Percentiles rank a stretch among this genome's conserved stretches.
These are phyloP conservation scores for Spiromastix sp. DNA, from an alignment of 2,329 filamentous ascomycete genomes.

Conservation along the genomic window DNA sequence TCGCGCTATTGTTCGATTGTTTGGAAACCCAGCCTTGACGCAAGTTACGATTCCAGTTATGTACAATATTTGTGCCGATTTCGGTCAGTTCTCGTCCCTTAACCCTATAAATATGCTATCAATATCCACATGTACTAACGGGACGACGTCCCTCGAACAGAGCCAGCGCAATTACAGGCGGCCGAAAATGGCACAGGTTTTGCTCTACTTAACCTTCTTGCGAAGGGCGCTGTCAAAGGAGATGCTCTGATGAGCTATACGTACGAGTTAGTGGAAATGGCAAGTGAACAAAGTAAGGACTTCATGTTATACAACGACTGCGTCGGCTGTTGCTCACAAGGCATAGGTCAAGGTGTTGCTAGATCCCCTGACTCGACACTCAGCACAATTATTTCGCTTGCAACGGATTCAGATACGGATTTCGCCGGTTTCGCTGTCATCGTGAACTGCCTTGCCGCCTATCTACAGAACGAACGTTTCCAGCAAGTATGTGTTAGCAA, in stretches of 20 bases:
- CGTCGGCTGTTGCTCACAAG: no score
- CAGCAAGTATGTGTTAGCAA: conserved; percentile 26
- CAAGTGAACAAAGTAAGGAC: conserved; percentile 28
- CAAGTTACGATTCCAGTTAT: conserved; percentile 34
- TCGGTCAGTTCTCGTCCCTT: conserved; percentile 19
- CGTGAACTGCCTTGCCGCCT: conserved; percentile 22
- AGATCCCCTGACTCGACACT: conserved; percentile 26
- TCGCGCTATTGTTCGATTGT: conserved; percentile 25
- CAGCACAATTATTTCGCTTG: conserved; percentile 24
- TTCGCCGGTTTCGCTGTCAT: conserved; percentile 24
- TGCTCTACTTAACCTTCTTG: conserved; percentile 26
- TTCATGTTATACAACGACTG: no score
- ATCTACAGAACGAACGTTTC: conserved; percentile 29
- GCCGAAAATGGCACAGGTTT: conserved; percentile 27
- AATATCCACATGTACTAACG: background rate
- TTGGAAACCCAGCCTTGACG: conserved; percentile 24
- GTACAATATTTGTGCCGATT: conserved; percentile 37
- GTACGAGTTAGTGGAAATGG: conserved; percentile 31
- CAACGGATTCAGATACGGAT: conserved; percentile 16
- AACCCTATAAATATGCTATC: no score
- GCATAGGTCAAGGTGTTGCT: conserved; percentile 24
- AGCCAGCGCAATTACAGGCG: conserved; percentile 29
- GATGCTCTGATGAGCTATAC: conserved; percentile 26
- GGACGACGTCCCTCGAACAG: conserved; percentile 13
- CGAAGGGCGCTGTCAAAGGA: conserved; percentile 21